These are phyloP conservation scores for Coccomyxa subellipsoidea DNA, from an alignment of 163 green algal genomes.

Conservation along the genomic window DNA sequence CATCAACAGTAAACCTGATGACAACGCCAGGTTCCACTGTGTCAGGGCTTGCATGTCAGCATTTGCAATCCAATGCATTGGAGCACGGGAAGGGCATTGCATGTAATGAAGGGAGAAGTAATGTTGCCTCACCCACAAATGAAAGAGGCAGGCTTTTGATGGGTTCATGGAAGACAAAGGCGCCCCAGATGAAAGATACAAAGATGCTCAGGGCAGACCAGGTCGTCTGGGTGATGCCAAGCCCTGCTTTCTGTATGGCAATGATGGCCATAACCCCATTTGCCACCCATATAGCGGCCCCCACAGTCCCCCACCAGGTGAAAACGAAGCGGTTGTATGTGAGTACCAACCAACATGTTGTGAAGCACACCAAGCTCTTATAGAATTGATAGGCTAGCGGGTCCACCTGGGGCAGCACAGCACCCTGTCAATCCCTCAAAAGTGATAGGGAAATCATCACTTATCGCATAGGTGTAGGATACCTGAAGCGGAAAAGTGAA, in stretches of 20 bases:
- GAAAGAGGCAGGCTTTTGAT: constrained; percentile 1
- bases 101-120: background rate
- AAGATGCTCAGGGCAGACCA: background rate
- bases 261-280: background rate
- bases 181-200: constrained; percentile 6
- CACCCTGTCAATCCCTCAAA: background rate
- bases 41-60: background rate
- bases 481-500: background rate
- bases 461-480: too few species aligned
- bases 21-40: background rate
- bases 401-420: constrained; percentile 8
- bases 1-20: background rate
- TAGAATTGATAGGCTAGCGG: constrained; percentile 8
- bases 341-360: background rate
- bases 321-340: background rate
- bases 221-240: background rate
- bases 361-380: background rate
- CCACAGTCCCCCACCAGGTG: constrained; percentile 9
- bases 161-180: constrained; percentile 6
- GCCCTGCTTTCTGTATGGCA: background rate
- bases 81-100: too few species aligned
- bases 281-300: constrained; percentile 3
- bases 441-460: background rate
- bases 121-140: background rate
- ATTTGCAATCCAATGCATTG: too few species aligned